These are phyloP conservation scores for Penicillium sp. DNA, from an alignment of 2,329 filamentous ascomycete species.

Conservation along the genomic window DNA sequence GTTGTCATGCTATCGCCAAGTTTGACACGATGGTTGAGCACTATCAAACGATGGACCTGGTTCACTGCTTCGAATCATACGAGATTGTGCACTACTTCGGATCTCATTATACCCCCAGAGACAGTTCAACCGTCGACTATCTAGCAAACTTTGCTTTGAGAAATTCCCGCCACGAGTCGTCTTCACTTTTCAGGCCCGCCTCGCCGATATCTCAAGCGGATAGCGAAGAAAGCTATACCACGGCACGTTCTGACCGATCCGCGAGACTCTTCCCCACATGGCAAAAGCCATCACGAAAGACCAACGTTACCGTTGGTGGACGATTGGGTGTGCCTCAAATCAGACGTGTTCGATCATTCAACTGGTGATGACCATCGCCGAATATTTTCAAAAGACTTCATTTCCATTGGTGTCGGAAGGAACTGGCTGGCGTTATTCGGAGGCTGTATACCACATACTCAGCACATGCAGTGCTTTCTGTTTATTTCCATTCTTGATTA, in stretches of 20 bases:
- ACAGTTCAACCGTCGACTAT: background rate
- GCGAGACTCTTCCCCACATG: background rate
- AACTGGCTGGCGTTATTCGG: background rate
- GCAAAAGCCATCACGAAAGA: background rate
- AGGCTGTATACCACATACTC: background rate
- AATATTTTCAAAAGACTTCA: background rate
- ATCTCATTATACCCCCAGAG: background rate
- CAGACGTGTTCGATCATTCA: background rate
- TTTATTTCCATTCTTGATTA: background rate
- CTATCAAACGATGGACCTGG: background rate
- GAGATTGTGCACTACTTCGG: background rate
- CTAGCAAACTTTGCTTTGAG: background rate
- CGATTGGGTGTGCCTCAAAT: background rate
- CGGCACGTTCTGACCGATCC: background rate
- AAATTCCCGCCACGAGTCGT: background rate
- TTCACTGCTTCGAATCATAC: background rate
- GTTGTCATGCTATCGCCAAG: background rate
- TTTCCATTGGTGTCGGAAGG: background rate
- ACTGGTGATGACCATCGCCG: background rate
- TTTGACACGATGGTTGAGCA: background rate
- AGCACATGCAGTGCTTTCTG: background rate
- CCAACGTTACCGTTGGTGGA: background rate
- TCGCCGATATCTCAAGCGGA: background rate
- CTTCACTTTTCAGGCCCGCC: background rate
- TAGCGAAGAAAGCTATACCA: background rate